A percentile compares a stretch with the other conserved stretches of the same genome.
phyloP scores from a whole-genome alignment of 306 rosid genomes.

The Fragaria nilgerrensis region DNA sequence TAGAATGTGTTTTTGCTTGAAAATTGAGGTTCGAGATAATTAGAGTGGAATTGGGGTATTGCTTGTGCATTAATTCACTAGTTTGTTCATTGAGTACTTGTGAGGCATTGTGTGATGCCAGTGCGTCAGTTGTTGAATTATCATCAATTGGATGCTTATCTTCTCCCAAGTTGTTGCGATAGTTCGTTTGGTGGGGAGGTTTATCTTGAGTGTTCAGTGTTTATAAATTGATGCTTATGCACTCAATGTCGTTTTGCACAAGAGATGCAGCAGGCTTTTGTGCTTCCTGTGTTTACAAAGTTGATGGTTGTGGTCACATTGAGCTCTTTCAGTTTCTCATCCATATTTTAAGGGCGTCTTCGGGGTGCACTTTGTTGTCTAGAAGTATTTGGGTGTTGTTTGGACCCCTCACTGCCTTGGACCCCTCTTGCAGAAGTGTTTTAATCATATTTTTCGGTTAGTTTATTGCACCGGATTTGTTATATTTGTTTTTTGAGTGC shows the following conservation, averaged over 20 bases:
- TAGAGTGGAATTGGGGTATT: background rate
- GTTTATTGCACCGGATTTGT: background rate
- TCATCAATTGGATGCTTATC: background rate
- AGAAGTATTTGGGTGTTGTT: background rate
- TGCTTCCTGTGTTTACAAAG: background rate
- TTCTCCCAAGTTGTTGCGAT: background rate
- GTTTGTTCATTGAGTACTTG: background rate
- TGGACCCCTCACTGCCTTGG: background rate
- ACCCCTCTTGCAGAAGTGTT: background rate
- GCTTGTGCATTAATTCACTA: background rate
- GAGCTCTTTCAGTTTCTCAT: background rate
- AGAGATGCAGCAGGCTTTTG: background rate
- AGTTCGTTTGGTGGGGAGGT: background rate
- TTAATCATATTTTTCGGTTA: background rate
- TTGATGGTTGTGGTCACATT: background rate
- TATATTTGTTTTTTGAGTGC: background rate
- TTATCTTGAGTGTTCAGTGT: background rate
- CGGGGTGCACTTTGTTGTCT: background rate
- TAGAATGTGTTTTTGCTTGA: background rate
- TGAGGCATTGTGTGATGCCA: background rate
- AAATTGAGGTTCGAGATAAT: background rate
- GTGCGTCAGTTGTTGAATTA: background rate
- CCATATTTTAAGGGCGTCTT: background rate
- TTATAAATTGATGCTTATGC: background rate
- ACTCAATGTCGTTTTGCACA: background rate